phyloP scores from a whole-genome alignment of 2,329 filamentous ascomycete genomes.

The Diaporthe humulicola region DNA sequence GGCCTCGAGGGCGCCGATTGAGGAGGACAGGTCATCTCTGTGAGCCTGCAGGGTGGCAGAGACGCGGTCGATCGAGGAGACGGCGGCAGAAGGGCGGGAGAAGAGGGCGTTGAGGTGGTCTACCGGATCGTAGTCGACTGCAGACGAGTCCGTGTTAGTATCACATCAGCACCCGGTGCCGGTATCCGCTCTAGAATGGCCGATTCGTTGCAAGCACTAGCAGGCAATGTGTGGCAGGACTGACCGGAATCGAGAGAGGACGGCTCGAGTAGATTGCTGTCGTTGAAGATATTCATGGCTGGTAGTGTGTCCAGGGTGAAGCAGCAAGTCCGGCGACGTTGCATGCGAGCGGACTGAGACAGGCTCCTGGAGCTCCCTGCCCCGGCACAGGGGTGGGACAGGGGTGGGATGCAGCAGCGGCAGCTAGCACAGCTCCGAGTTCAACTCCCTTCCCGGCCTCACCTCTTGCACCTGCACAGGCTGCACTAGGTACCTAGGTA shows the following conservation, averaged over 20 bases:
- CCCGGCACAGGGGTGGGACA: background rate
- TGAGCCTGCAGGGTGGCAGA: conserved; percentile 80
- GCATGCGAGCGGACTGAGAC: conserved; percentile 32
- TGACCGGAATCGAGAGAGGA: conserved; percentile 44
- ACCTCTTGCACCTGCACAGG: background rate
- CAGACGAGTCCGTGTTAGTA: background rate
- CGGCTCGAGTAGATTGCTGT: conserved; percentile 39
- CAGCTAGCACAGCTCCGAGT: background rate
- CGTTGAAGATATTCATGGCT: conserved; percentile 39
- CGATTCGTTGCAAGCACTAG: background rate
- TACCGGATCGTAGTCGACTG: conserved; percentile 89
- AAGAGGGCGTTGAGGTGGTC: conserved; percentile 95
- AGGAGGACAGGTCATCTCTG: conserved; percentile 84
- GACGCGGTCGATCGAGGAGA: conserved; percentile 81
- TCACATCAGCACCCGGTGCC: conserved; percentile 32
- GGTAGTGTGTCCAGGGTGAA: background rate
- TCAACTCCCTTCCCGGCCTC: background rate
- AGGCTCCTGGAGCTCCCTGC: conserved; percentile 6
- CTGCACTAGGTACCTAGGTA: too few relatives aligned
- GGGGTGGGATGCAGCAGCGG: background rate
- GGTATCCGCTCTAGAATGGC: background rate
- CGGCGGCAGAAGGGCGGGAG: conserved; percentile 86
- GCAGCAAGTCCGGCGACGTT: conserved; percentile 37
- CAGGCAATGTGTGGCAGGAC: background rate
- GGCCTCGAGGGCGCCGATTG: conserved; percentile 80